Conservation (phyloP, 139 green algal species). For the Chlorella sp. region DNA sequence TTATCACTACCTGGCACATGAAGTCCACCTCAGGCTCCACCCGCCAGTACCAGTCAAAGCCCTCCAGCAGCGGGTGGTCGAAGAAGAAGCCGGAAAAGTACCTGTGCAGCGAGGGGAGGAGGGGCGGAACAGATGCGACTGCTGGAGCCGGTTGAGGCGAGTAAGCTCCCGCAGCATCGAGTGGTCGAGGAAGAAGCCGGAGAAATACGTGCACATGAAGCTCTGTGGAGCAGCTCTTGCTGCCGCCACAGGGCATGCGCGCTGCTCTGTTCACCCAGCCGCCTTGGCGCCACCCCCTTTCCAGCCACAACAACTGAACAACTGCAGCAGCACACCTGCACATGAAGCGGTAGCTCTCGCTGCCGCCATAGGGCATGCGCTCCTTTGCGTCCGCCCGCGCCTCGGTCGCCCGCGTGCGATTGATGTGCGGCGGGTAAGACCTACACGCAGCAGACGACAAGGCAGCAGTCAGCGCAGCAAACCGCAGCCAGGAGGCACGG, state of each 20-base stretch:
- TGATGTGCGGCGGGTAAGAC: slow-evolving; percentile 36
- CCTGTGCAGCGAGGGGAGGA: background rate
- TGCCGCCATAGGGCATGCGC: slow-evolving; percentile 41
- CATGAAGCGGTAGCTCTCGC: slow-evolving; percentile 51
- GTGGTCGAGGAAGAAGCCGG: no score
- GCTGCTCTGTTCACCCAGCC: no score
- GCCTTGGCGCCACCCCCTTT: no score
- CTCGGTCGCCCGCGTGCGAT: slow-evolving; percentile 5
- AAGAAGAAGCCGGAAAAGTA: slow-evolving; percentile 52
- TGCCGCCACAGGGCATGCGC: no score
- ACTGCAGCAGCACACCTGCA: slow-evolving; percentile 16
- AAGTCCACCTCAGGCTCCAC: slow-evolving; percentile 53
- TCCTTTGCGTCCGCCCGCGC: background rate
- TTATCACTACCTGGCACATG: slow-evolving; percentile 15
- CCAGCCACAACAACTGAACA: no score
- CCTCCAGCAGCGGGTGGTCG: slow-evolving; percentile 42
- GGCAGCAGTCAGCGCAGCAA: background rate
- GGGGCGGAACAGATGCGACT: background rate
- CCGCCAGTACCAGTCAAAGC: slow-evolving; percentile 53
- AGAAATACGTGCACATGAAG: no score
- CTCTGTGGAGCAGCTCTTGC: no score
- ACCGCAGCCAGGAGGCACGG: background rate
- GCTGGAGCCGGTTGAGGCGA: no score
- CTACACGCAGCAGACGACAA: background rate
- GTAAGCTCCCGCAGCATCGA: no score